Base-by-base conservation (phyloP, 2,329 filamentous ascomycete species). In the Lomentospora prolificans region DNA sequence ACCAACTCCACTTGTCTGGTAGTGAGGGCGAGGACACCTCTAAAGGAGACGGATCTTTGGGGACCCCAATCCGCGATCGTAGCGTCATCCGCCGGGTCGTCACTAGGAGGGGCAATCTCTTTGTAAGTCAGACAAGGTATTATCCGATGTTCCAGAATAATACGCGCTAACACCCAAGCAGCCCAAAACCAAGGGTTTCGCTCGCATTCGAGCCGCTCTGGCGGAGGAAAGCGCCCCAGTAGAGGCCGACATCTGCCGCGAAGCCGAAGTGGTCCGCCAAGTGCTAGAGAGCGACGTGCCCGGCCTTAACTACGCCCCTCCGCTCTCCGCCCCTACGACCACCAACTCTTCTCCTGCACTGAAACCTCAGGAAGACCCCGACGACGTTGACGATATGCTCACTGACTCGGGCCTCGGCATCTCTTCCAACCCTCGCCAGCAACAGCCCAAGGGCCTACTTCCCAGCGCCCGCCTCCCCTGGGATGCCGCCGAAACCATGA, bases 131-230 rank as follows among this genome's bases (percentile, higher is more conserved):
- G 46, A 19, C 27, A 31, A 8, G 12, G 4, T 5, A 10, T 51
- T 50, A 19, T 56, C 27, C 10, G 12, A 28, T 28, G 4, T 57
- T 51, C 27, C 14, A 14, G 3, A 25, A 6, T 33, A 33, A 33
- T 12, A 6, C 30, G 30, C 12, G 58, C 67, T 75, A 60, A 75
- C 60, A 52, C 44, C 5, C 10, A 17, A 31, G 8, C 61, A 95
- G 89, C 94, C 95, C 10, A 99, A 97, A 75, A 94, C 92, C 0
- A 95, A 96, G 72, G 90, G 87, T 0, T 99, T 99, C 69, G 90
- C 91, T 4, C 86, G 94, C 9, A 96, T 99, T 61, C 84, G 89
- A 59, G 94, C 92, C 7, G 90, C 90, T 3, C 78, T 99, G 0
- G 78, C 89, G 57, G 94, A 99, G 71, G 94, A 99, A 72, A 81